Conservation (phyloP, 805 yeast species). For the Clavispora asparagi region DNA sequence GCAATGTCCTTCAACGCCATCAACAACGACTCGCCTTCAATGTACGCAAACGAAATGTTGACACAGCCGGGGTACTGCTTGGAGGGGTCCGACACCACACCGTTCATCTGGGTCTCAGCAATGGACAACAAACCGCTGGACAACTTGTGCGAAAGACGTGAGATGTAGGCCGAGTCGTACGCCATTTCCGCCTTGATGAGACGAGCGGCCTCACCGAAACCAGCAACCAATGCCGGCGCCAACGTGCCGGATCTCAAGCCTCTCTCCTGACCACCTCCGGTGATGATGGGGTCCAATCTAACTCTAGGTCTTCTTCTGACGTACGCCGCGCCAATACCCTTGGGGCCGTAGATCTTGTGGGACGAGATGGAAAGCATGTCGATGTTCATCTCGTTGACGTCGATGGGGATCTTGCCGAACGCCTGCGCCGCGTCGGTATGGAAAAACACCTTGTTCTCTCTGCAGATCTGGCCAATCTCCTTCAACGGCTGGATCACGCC, state of each 20-base stretch:
- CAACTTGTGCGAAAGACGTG: constrained; percentile 66
- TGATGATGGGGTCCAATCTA: constrained; percentile 87
- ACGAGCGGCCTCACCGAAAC: constrained; percentile 97
- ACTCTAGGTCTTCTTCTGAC: constrained; percentile 98
- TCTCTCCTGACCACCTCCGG: constrained; percentile 99
- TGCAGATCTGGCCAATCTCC: constrained; percentile 86
- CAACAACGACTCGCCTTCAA: constrained; percentile 94
- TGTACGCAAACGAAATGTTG: constrained; percentile 92
- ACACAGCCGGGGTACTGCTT: constrained; percentile 84
- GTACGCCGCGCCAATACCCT: constrained; percentile 93
- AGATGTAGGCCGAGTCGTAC: constrained; percentile 68
- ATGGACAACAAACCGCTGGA: constrained; percentile 67
- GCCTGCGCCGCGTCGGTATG: constrained; percentile 99
- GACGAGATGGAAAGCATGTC: constrained; percentile 92
- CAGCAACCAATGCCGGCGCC: constrained; percentile 93
- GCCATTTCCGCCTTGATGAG: constrained; percentile 68
- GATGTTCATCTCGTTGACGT: constrained; percentile 89
- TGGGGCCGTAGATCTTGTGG: constrained; percentile 97
- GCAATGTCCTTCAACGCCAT: constrained; percentile 99
- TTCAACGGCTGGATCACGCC: constrained; percentile 96
- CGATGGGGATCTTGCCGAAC: constrained; percentile 86
- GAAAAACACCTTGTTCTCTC: constrained; percentile 85
- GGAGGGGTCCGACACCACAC: constrained; percentile 53
- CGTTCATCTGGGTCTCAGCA: constrained; percentile 88
- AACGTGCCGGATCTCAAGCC: constrained; percentile 95